phyloP scores from a whole-genome alignment of 2,329 filamentous ascomycete species.

The Didymella arachidicola region DNA sequence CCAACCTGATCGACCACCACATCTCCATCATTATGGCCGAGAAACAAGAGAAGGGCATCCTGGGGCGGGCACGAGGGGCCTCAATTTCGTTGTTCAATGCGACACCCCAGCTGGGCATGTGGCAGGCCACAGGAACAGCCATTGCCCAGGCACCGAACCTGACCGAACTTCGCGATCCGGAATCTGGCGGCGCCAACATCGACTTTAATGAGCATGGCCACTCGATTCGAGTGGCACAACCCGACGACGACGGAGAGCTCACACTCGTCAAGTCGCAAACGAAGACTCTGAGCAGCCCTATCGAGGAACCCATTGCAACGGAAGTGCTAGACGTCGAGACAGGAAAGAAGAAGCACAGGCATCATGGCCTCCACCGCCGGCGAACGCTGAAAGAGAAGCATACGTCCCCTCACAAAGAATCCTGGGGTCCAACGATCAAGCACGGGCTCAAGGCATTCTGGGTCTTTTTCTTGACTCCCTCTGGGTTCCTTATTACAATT shows the following conservation, averaged over 20 bases:
- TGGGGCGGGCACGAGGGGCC: conserved; percentile 34
- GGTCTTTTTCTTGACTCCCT: conserved; percentile 75
- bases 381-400: conserved; percentile 42
- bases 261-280: conserved; percentile 22
- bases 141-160: conserved; percentile 53
- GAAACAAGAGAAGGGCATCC: conserved; percentile 17
- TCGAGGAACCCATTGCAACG: neutral
- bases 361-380: neutral
- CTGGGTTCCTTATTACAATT: conserved; percentile 77
- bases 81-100: conserved; percentile 46
- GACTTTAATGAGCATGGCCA: conserved; percentile 29
- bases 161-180: conserved; percentile 45
- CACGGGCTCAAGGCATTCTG: conserved; percentile 69
- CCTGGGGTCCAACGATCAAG: conserved; percentile 64
- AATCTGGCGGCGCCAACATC: conserved; percentile 28
- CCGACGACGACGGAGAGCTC: conserved; percentile 23
- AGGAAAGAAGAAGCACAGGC: conserved; percentile 4
- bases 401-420: conserved; percentile 32
- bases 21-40: conserved; percentile 18
- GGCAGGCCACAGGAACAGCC: conserved; percentile 52
- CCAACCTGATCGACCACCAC: neutral
- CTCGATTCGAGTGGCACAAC: conserved; percentile 25
- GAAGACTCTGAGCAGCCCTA: conserved; percentile 1
- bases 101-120: conserved; percentile 50
- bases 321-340: conserved; percentile 3